phyloP scores from a whole-genome alignment of 2,329 filamentous ascomycete species.

The Colletotrichum sp. region DNA sequence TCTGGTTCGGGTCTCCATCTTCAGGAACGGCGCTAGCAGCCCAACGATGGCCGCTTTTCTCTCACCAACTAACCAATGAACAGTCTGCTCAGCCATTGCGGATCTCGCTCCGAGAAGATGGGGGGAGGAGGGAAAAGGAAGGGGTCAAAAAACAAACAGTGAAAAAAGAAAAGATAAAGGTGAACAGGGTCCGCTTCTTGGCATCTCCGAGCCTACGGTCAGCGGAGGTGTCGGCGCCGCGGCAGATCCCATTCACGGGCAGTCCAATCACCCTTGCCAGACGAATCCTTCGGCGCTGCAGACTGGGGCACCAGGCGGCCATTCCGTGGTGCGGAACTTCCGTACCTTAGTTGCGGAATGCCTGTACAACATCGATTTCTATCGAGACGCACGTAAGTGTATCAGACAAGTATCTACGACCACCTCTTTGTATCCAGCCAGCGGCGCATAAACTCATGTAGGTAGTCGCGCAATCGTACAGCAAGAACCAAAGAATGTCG shows the following conservation, averaged over 20 bases:
- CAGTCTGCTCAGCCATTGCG: not conserved
- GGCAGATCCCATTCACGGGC: not conserved
- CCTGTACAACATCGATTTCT: not conserved
- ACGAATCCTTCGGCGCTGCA: not conserved
- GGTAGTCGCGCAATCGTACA: not conserved
- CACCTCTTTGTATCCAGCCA: not conserved
- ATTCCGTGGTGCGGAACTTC: not conserved
- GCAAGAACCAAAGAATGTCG: not conserved
- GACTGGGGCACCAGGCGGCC: not conserved
- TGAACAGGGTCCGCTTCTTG: not conserved
- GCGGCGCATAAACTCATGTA: not conserved
- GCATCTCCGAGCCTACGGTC: constrained; percentile 11
- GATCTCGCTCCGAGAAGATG: not conserved
- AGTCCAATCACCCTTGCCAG: not conserved
- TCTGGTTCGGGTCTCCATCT: not conserved
- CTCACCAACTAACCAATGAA: not conserved
- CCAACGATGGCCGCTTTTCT: not conserved
- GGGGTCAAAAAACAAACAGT: not conserved
- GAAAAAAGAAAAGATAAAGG: not conserved
- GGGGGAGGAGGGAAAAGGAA: not conserved
- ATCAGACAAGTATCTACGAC: not conserved
- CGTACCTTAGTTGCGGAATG: not conserved
- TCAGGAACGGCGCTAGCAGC: not conserved
- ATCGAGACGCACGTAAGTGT: not conserved
- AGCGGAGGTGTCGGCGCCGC: not conserved